Base-by-base conservation (phyloP, 306 rosid species). In the Casuarina equisetifolia region DNA sequence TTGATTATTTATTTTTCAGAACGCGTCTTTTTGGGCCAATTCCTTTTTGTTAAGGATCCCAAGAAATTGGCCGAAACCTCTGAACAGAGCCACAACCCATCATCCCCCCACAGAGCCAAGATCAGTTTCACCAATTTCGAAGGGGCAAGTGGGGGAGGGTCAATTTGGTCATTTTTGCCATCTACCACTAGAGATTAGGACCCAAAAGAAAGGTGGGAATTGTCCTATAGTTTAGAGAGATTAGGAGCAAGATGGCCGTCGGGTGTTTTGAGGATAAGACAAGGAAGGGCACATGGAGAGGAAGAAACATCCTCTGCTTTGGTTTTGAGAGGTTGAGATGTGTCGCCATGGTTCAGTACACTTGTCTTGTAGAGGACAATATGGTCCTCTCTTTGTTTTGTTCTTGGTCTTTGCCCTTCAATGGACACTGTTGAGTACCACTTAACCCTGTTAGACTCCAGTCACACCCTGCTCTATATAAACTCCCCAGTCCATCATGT, bases 251-350 rank as follows among this genome's bases (percentile, higher is more conserved):
- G 76, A 71, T 82, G 83, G 73, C 63, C 72, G 87, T 25, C 32
- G 42, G 70, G 78, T 79, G 71, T 19, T 87, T 87, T 49, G 61
- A 92, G 76, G 90, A 89, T 83, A 80, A 82, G 92, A 92, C 93
- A 88, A 48, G 42, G 86, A 88, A 48, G 42, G 86, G 88, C 97
- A 92, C 93, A 90, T 92, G 97, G 89, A 83, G 80, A 69, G 73
- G 74, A 59, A 51, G 77, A 78, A 76, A 17, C 82, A 80, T 74
- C 67, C 80, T 75, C 57, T 80, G 78, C 43, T 43, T 16, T 51
- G 36, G 51, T 9, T 79, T 75, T 80, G 57, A 89, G 81, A 83
- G 84, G 83, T 74, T 69, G 76, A 73, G 87, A 71, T 83, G 82
- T 82, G 69, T 79, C 72, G 70, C 73, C 57, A 32, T 66, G 74